Evolutionary conservation across 176 grass and related monocot species (phyloP).

Genomic region (Eremochloa ophiuroides): DNA sequence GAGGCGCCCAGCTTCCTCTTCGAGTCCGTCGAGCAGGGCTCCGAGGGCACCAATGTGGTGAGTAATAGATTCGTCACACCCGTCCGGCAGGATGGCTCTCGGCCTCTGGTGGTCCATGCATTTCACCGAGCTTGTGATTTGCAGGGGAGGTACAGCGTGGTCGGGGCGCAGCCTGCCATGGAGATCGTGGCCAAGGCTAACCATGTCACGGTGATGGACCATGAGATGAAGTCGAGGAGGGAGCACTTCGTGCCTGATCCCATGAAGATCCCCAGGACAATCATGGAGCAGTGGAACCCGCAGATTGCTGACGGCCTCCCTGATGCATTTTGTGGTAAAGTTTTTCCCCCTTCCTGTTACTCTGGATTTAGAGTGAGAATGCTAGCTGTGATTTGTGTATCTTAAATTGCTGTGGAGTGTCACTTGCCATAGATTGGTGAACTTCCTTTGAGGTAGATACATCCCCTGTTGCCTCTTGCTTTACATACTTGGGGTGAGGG

Average conservation of each 20-base stretch:
- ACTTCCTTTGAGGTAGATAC: neutral
- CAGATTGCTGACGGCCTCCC: slow-evolving; percentile 55
- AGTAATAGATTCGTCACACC: neutral
- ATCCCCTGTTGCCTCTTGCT: neutral
- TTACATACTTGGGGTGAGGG: neutral
- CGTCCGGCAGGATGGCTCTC: neutral
- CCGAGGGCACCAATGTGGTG: slow-evolving; percentile 80
- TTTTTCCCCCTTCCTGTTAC: neutral
- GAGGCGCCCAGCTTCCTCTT: slow-evolving; percentile 96
- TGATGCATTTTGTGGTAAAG: slow-evolving; percentile 77
- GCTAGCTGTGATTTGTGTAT: neutral
- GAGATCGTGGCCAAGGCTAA: slow-evolving; percentile 84
- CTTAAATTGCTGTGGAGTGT: neutral
- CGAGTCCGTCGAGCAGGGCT: slow-evolving; percentile 88
- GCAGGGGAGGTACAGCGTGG: slow-evolving; percentile 88
- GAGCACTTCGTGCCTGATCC: slow-evolving; percentile 62
- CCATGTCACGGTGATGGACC: slow-evolving; percentile 61
- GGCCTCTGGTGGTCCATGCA: neutral
- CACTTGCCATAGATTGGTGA: neutral
- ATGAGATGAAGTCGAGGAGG: slow-evolving; percentile 49
- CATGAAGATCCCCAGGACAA: slow-evolving; percentile 61
- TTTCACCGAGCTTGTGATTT: neutral
- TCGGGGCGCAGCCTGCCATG: slow-evolving; percentile 76
- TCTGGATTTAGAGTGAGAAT: neutral
- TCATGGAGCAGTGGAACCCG: slow-evolving; percentile 76